Conservation (phyloP, 345 rosid genomes). For the Melaleuca quinquenervia region DNA sequence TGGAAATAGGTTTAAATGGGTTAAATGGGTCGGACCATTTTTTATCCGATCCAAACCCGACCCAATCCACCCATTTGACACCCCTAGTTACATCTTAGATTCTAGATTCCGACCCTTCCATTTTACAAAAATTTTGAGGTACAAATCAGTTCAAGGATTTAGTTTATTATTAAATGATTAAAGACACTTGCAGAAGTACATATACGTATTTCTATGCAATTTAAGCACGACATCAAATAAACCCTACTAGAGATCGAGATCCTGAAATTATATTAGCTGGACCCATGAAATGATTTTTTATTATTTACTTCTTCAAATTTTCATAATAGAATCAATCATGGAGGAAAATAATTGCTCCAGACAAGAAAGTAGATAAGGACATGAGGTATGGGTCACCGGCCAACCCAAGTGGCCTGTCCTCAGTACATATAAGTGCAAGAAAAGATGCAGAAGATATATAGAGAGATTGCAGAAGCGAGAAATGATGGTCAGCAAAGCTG, state of each 20-base stretch:
- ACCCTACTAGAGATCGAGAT: background rate
- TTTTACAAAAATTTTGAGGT: background rate
- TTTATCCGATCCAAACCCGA: no score
- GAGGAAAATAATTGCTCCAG: background rate
- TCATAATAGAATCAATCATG: background rate
- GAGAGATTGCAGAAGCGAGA: background rate
- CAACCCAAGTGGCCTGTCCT: background rate
- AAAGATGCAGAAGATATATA: background rate
- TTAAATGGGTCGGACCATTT: no score
- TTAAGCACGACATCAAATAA: background rate
- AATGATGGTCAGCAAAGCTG: background rate
- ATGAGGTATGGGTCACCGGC: background rate
- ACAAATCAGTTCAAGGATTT: rapidly evolving
- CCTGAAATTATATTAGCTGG: background rate
- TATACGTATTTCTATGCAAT: background rate
- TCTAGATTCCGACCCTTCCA: background rate
- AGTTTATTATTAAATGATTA: background rate
- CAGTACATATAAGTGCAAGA: background rate
- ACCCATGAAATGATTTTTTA: background rate
- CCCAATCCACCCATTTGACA: no score
- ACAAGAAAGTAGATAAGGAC: background rate
- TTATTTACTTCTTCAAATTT: background rate
- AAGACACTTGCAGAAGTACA: background rate
- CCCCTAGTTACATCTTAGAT: background rate
- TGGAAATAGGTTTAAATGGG: no score